Percentiles rank a stretch among this genome's conserved stretches.
These are phyloP conservation scores for Umbelopsis ramanniana DNA, from an alignment of 192 early-diverging fungal genomes.

Conservation along the genomic window DNA sequence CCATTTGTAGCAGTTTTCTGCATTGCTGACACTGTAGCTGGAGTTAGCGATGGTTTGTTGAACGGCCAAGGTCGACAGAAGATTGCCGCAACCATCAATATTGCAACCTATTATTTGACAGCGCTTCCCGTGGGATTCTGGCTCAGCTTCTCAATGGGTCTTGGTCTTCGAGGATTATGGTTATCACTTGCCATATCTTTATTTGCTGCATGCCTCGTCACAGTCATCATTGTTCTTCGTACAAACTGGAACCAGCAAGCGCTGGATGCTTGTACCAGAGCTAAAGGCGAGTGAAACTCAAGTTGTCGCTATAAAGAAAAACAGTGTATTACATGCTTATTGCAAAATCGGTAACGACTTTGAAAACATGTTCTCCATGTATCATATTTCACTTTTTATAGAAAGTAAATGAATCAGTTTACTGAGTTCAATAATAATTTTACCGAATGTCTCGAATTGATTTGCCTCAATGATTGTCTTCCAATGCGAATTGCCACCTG, in stretches of 20 bases:
- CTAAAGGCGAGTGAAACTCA: constrained; percentile 1
- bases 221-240: constrained; percentile 16
- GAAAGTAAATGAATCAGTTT: no score
- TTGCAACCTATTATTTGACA: constrained; percentile 66
- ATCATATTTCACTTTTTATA: no score
- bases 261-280: background rate
- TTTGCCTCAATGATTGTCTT: no score
- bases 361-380: no score
- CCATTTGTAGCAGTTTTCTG: constrained; percentile 81
- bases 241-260: constrained; percentile 35
- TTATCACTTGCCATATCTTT: constrained; percentile 46
- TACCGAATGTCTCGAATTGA: no score
- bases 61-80: constrained; percentile 80
- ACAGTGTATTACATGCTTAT: no score
- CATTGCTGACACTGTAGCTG: constrained; percentile 66
- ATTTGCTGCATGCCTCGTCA: constrained; percentile 38
- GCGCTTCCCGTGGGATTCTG: constrained; percentile 65
- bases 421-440: no score
- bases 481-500: no score
- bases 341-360: no score
- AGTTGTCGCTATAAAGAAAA: no score
- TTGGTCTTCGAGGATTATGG: constrained; percentile 71
- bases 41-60: constrained; percentile 70
- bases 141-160: constrained; percentile 56
- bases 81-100: constrained; percentile 59